Percentiles rank a stretch among this genome's conserved stretches.
Conservation (phyloP, 345 rosid species). For the Linum trigynum region DNA sequence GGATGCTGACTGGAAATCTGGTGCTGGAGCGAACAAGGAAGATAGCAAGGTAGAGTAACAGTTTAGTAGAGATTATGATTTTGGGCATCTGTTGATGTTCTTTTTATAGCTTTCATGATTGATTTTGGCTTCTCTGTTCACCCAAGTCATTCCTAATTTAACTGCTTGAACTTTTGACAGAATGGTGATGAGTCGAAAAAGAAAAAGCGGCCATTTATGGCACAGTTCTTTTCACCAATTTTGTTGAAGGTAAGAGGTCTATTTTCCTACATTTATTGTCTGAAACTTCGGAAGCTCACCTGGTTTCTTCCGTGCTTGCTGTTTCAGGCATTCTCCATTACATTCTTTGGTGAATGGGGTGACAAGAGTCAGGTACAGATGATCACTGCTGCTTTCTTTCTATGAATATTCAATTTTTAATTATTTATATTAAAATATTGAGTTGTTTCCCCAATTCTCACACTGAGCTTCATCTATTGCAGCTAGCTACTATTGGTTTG, state of each 20-base stretch:
- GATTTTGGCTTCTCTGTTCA: neutral
- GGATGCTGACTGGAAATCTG: constrained; percentile 68
- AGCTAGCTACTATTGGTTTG: constrained; percentile 22
- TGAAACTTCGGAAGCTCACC: neutral
- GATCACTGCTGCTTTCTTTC: neutral
- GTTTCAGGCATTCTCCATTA: constrained; percentile 21
- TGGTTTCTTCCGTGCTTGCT: neutral
- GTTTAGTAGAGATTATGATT: neutral
- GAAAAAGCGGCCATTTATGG: constrained; percentile 14
- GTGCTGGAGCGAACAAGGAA: constrained; percentile 32
- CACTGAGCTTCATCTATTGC: neutral
- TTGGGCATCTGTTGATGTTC: neutral
- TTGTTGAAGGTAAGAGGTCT: constrained; percentile 15
- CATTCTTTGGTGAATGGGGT: constrained; percentile 27
- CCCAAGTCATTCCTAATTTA: neutral
- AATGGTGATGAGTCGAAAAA: constrained; percentile 13
- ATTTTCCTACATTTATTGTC: neutral
- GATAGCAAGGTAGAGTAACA: constrained; percentile 39
- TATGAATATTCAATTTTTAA: neutral
- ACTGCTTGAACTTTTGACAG: neutral
- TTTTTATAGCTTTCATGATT: neutral
- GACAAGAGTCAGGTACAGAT: constrained; percentile 24
- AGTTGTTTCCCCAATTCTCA: neutral
- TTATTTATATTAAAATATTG: neutral
- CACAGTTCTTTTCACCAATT: constrained; percentile 18